Conservation (phyloP, 305 asterid species). For the Solanum hybrid region DNA sequence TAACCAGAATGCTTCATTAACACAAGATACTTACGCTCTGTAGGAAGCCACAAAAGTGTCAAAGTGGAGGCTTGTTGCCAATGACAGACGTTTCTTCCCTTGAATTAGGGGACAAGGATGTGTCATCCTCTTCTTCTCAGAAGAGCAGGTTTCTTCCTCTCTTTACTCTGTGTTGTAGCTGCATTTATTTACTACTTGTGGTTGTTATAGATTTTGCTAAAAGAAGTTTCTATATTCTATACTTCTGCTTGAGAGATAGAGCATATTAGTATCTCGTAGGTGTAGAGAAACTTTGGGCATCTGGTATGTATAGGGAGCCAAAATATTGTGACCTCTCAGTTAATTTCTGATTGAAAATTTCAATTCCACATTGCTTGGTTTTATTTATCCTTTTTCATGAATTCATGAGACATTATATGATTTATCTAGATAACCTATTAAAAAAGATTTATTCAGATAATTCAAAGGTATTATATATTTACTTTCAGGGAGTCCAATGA, state of each 20-base stretch:
- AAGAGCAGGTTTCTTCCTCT: constrained; percentile 39
- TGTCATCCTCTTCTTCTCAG: constrained; percentile 40
- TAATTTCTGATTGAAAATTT: neutral
- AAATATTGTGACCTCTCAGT: neutral
- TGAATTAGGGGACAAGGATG: constrained; percentile 31
- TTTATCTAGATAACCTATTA: neutral
- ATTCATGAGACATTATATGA: neutral
- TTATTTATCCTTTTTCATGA: neutral
- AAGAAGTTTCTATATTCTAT: neutral
- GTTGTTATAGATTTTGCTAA: neutral
- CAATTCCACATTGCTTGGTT: neutral
- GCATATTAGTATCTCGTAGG: neutral
- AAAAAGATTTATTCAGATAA: neutral
- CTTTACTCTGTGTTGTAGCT: neutral
- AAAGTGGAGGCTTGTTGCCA: constrained; percentile 31
- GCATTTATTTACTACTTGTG: neutral
- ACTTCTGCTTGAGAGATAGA: neutral
- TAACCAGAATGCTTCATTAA: constrained; percentile 6
- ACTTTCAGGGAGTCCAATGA: constrained; percentile 6
- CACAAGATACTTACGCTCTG: constrained; percentile 17
- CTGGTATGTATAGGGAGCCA: neutral
- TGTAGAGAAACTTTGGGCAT: neutral
- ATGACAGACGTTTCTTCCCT: constrained; percentile 54
- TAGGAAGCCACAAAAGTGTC: constrained; percentile 30
- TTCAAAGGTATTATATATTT: neutral